Base-by-base conservation (phyloP, 768 basidiomycete species). In the Suillus americanus region DNA sequence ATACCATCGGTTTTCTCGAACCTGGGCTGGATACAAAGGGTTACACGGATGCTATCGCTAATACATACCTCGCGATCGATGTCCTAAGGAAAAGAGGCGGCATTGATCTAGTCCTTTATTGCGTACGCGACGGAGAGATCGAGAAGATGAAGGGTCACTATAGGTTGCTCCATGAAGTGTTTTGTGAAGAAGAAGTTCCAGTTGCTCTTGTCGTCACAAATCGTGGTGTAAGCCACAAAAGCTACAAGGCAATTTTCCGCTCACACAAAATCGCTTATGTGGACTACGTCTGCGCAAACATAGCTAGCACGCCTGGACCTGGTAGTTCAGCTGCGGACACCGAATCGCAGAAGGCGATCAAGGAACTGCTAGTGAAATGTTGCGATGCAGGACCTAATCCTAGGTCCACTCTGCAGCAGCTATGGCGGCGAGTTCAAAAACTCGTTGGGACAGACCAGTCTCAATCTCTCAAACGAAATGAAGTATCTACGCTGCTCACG, bases 121-220 rank as follows among this genome's bases (percentile, higher is more conserved):
- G 76, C 60, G 72, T 80, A 64, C 75, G 78, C n/a, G 77, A 70
- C 25, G 78, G 79, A 3, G 70, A 75, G n/a, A 79, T 75, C 23
- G 68, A 73, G 28, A 73, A 71, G 50, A 81, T 82, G 57, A 33
- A 20, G 30, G 71, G 63, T 16, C 10, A 56, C 61, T 82, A 79
- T 68, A 71, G 70, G 65, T 60, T 82, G 10, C 72, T 82, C 67
- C 65, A 73, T 38, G 72, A 78, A 38, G 73, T 82, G 51, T 76
- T 83, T 60, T 82, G 81, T 60, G 68, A 67, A 14, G 66, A 70
- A 25, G 62, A 69, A 13, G 81, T 79, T 1, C 79, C 75, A 7
- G 74, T 79, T 46, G 72, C 77, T 8, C 66, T 82, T 23, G 73
- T 78, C 54, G 67, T 82, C 38, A 82, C 80, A 14, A 76, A 79